Evolutionary conservation across 352 stramenopile genomes (phyloP), one percentile per base, ranked within the genome.

Genomic region (Phytophthora quininea): DNA sequence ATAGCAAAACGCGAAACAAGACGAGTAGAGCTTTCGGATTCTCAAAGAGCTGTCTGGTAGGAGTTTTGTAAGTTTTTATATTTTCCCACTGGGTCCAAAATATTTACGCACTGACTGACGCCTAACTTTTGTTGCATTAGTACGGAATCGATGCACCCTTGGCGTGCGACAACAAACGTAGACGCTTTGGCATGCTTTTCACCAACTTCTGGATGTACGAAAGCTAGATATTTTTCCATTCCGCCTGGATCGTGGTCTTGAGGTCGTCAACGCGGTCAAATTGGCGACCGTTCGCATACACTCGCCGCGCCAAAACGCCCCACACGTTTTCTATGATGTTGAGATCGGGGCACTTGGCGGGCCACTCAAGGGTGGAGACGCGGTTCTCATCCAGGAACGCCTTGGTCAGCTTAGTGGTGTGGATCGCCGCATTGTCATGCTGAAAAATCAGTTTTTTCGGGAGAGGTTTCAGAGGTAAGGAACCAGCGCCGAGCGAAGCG

Each of bases 271-370:
- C 29, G n/a, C 50, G 60, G 48, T 69, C 33, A 37, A 74, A 70
- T 53, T 73, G 59, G 19, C 47, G 54, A 0, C 54, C 43, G 45
- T 69, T 62, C 1, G 40, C 31, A 42, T 69, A 74, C 47, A 74
- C 43, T 31, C 51, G 45, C 8, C 55, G 55, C 5, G 55, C 54
- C 24, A 74, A 35, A 12, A 63, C 3, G 33, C 56, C 51, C 61
- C 56, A 67, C 15, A 71, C 50, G 45, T 71, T 71, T 35, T 71
- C 61, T 35, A 74, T 71, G n/a, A 63, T 61, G 55, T 74, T 71
- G 8, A 67, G 32, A 54, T 74, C 67, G 46, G 55, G 55, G 55
- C 51, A 61, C 24, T 67, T 74, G n/a, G n/a, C n/a, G 52, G 60
- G 67, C 55, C 61, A 71, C 14, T 37, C 2, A 43, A 74, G 14